Conservation (phyloP, 257 asterid species). For the Solanum pimpinellifolium region DNA sequence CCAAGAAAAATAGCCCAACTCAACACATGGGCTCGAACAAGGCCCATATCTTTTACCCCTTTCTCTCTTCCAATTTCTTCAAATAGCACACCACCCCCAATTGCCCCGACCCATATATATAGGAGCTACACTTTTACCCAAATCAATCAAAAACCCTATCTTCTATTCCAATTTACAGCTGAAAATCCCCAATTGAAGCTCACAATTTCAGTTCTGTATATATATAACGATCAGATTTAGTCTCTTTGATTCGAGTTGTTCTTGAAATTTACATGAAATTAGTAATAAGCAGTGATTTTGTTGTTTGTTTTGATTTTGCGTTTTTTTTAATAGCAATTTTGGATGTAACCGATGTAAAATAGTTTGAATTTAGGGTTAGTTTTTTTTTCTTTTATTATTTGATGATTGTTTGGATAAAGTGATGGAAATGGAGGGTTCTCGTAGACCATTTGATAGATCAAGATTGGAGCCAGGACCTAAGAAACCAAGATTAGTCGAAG, state of each 20-base stretch:
- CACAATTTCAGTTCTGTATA: neutral
- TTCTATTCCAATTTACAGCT: neutral
- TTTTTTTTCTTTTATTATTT: too few relatives aligned
- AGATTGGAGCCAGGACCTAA: conserved; percentile 62
- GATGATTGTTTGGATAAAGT: neutral
- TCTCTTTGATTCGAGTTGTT: neutral
- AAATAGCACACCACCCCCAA: neutral
- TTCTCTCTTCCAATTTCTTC: neutral
- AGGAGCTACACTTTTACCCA: neutral
- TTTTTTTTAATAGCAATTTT: neutral
- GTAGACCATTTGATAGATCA: conserved; percentile 77
- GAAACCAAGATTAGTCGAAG: conserved; percentile 65
- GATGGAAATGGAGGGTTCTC: conserved; percentile 69
- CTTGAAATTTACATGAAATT: neutral
- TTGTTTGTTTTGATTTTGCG: neutral
- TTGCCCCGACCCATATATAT: neutral
- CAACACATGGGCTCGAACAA: neutral
- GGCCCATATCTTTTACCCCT: neutral
- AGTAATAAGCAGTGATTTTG: neutral
- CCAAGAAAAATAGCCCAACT: neutral
- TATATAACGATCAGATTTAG: neutral
- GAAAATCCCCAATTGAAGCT: neutral
- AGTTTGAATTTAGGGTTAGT: neutral
- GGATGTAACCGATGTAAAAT: neutral
- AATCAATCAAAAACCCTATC: conserved; percentile 9